Conservation (phyloP, 2,329 filamentous ascomycete genomes). For the Fusarium pilosicola region DNA sequence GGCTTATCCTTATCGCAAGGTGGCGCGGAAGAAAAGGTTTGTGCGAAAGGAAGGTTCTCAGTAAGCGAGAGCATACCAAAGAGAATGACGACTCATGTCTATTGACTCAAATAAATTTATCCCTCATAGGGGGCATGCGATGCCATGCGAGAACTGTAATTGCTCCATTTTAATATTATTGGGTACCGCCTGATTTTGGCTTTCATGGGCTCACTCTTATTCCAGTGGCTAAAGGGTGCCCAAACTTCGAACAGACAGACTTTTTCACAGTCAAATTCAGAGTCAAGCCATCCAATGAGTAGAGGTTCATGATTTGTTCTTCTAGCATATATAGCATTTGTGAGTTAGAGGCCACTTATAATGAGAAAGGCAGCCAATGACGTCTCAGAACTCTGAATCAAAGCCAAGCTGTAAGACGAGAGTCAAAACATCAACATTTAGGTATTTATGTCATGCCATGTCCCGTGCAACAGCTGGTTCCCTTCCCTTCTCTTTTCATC, state of each 20-base stretch:
- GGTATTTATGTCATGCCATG: not conserved
- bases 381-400: not conserved
- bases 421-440: not conserved
- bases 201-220: not conserved
- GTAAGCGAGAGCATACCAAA: not conserved
- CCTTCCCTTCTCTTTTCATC: too few relatives aligned
- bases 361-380: not conserved
- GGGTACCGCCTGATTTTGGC: not conserved
- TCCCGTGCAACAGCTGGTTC: too few relatives aligned
- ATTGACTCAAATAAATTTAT: accelerated
- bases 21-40: not conserved
- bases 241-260: not conserved
- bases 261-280: not conserved
- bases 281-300: not conserved
- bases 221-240: not conserved
- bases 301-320: not conserved
- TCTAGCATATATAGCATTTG: not conserved
- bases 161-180: accelerated
- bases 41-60: not conserved
- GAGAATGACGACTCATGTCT: not conserved
- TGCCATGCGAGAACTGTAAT: too few relatives aligned
- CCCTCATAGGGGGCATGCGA: not conserved
- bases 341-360: not conserved
- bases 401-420: not conserved
- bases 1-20: too few relatives aligned